Conservation (phyloP, 2,329 filamentous ascomycete genomes). For the Fusarium drepaniforme region DNA sequence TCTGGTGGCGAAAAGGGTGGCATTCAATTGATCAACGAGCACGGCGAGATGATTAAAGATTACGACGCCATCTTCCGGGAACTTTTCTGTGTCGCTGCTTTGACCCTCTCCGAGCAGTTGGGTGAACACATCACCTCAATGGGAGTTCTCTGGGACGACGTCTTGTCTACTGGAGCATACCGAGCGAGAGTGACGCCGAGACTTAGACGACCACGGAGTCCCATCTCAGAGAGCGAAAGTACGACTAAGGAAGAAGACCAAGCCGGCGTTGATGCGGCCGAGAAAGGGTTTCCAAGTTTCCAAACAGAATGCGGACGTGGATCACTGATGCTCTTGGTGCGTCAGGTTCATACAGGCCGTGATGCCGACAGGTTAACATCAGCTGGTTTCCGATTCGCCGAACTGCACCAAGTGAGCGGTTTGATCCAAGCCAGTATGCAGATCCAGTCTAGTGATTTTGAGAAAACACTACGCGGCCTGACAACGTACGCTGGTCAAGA, state of each 20-base stretch:
- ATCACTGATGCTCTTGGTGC: slow-evolving; percentile 83
- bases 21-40: slow-evolving; percentile 61
- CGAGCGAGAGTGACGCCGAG: slow-evolving; percentile 24
- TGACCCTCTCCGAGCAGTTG: slow-evolving; percentile 76
- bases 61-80: slow-evolving; percentile 85
- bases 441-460: slow-evolving; percentile 72
- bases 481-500: slow-evolving; percentile 65
- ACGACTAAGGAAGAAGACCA: slow-evolving; percentile 19
- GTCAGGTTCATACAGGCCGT: slow-evolving; percentile 65
- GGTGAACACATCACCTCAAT: slow-evolving; percentile 71
- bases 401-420: slow-evolving; percentile 74
- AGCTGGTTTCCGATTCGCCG: slow-evolving; percentile 82
- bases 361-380: slow-evolving; percentile 75
- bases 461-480: slow-evolving; percentile 73
- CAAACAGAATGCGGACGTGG: slow-evolving; percentile 70
- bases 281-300: slow-evolving; percentile 51
- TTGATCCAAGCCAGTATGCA: slow-evolving; percentile 80
- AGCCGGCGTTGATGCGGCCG: slow-evolving; percentile 48
- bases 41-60: slow-evolving; percentile 71
- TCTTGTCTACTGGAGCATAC: slow-evolving; percentile 72
- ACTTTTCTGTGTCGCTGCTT: slow-evolving; percentile 83
- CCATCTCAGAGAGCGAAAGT: slow-evolving; percentile 9
- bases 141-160: slow-evolving; percentile 80
- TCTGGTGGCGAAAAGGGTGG: slow-evolving; percentile 15
- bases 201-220: slow-evolving; percentile 20